Evolutionary conservation across 176 grass and related monocot genomes (phyloP), one percentile per base, ranked within the genome.

Genomic region (Aechmea fasciata): DNA sequence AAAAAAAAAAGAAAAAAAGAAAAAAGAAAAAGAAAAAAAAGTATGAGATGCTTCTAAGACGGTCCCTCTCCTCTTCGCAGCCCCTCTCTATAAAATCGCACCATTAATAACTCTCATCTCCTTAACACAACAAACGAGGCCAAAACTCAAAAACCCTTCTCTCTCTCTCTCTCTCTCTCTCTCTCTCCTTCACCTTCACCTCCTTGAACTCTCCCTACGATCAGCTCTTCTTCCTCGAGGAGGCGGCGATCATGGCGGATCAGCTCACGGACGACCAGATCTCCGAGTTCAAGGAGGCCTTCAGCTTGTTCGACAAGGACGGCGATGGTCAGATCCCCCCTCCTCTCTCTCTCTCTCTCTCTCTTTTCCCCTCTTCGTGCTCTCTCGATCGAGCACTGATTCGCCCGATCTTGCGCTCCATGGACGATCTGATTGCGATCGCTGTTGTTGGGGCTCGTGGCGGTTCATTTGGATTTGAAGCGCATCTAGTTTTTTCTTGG

Each of bases 251-350:
- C 47, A 69, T 69, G 67, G 67, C 67, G 11, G 67, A 69, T 19
- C 67, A 50, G 47, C 47, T 69, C 67, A 51, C 48, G 18, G n/a
- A 82, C 52, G 63, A 76, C 24, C 84, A 87, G 75, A 87, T 87
- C 75, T 68, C 64, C 5, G 84, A 87, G 71, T 87, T 87, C 49
- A 75, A 72, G 62, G 75, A 71, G 50, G 84, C 84, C 2, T 87
- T 87, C 84, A 72, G 49, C 71, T 76, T 87, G 67, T 83, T 87
- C 80, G 84, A 87, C 76, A 87, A 79, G 65, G 80, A 87, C 74
- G 84, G 79, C 53, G 79, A 87, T 62, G 80, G 84, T 82, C 26
- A 3, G 64, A 23, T 23, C 47, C n/a, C 9, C 11, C 13, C 51
- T 48, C 49, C 10, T 12, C 1, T 9, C 17, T 13, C 67, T 51